Evolutionary conservation across 1,139 yeast genomes (phyloP).

Genomic region (Yamadazyma oceani): DNA sequence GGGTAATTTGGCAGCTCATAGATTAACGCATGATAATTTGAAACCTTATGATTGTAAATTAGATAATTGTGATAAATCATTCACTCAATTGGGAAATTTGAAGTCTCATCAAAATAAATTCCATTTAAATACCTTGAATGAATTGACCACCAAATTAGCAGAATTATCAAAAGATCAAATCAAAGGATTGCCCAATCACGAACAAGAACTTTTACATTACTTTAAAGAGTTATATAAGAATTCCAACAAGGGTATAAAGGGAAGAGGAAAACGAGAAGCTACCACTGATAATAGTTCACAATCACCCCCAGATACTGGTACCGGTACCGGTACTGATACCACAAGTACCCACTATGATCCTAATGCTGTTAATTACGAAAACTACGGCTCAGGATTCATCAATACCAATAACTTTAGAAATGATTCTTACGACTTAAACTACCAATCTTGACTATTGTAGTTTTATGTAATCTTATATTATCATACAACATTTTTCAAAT

Average conservation of each 20-base stretch:
- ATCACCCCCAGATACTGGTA: neutral
- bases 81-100: conserved; percentile 89
- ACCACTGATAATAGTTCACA: conserved; percentile 18
- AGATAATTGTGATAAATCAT: conserved; percentile 80
- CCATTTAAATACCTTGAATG: conserved; percentile 69
- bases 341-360: neutral
- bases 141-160: conserved; percentile 63
- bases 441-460: neutral
- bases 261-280: conserved; percentile 61
- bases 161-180: conserved; percentile 50
- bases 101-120: conserved; percentile 92
- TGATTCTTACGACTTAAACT: conserved; percentile 1
- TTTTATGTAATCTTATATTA: conserved; percentile 1
- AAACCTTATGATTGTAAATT: conserved; percentile 80
- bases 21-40: conserved; percentile 73
- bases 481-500: too few relatives aligned
- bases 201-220: conserved; percentile 68
- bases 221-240: conserved; percentile 82
- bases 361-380: neutral
- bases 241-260: conserved; percentile 86
- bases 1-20: conserved; percentile 87
- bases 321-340: neutral
- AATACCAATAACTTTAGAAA: conserved; percentile 2
- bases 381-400: neutral
- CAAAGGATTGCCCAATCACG: conserved; percentile 55